Evolutionary conservation across 1,284 basidiomycete species (phyloP).

Genomic region (Dichomitus squalens): DNA sequence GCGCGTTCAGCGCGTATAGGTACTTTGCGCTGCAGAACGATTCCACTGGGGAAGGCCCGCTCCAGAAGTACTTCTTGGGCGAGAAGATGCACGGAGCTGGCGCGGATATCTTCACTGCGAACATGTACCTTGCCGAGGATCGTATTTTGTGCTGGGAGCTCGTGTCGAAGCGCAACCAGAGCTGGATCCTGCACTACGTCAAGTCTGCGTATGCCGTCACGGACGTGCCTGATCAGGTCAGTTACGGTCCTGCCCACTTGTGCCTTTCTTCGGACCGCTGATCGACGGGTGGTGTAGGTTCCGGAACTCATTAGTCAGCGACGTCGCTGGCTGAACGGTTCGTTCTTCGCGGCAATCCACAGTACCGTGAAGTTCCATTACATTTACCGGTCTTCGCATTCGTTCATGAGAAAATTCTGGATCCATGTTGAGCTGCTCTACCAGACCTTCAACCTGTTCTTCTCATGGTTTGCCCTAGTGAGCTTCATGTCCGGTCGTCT

Average conservation of each 20-base stretch:
- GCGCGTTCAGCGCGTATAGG: slow-evolving; percentile 91
- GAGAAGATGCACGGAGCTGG: slow-evolving; percentile 91
- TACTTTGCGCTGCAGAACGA: slow-evolving; percentile 94
- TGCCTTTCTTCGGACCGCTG: background rate
- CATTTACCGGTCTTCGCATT: slow-evolving; percentile 88
- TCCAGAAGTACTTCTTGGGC: slow-evolving; percentile 94
- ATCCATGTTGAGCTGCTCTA: slow-evolving; percentile 95
- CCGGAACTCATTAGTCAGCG: slow-evolving; percentile 93
- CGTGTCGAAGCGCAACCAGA: slow-evolving; percentile 82
- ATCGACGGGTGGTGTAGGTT: slow-evolving; percentile 44
- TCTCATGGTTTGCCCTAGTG: slow-evolving; percentile 90
- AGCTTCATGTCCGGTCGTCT: slow-evolving; percentile 25
- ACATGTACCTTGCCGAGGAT: slow-evolving; percentile 96
- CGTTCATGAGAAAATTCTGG: slow-evolving; percentile 86
- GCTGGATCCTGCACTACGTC: slow-evolving; percentile 94
- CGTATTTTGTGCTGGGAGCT: slow-evolving; percentile 94
- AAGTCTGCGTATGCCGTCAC: slow-evolving; percentile 93
- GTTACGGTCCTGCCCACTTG: slow-evolving; percentile 18
- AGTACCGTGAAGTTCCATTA: slow-evolving; percentile 91
- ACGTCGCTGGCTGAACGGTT: slow-evolving; percentile 95
- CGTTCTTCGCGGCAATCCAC: slow-evolving; percentile 95
- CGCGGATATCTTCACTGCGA: slow-evolving; percentile 90
- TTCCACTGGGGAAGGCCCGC: slow-evolving; percentile 77
- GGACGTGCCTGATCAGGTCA: slow-evolving; percentile 84
- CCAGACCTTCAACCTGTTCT: slow-evolving; percentile 88